A percentile compares a stretch with the other conserved stretches of the same genome.
Evolutionary conservation across 2,329 filamentous ascomycete species (phyloP).

Genomic region (Kalaharituber pfeilii): DNA sequence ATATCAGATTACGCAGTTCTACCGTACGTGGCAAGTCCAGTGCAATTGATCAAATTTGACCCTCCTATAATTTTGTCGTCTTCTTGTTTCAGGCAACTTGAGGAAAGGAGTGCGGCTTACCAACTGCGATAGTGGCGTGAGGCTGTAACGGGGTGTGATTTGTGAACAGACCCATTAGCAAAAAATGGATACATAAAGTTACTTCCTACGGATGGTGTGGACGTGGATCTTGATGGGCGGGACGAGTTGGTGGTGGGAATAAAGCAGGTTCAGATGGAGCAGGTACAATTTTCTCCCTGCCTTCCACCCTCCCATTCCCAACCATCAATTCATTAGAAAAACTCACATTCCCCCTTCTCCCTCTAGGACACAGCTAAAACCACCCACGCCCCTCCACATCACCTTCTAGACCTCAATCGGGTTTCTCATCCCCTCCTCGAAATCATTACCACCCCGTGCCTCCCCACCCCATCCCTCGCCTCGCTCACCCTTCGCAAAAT

Average conservation of each 20-base stretch:
- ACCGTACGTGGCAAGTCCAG: slow-evolving; percentile 42
- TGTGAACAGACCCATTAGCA: slow-evolving; percentile 33
- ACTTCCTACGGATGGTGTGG: slow-evolving; percentile 50
- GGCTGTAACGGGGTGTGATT: slow-evolving; percentile 82
- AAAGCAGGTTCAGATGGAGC: slow-evolving; percentile 90
- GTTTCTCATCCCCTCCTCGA: slow-evolving; percentile 83
- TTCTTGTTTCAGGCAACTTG: slow-evolving; percentile 28
- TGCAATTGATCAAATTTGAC: neutral
- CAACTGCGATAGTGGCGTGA: neutral
- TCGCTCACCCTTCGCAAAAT: slow-evolving; percentile 80
- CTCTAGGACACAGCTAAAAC: slow-evolving; percentile 74
- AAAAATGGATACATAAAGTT: neutral
- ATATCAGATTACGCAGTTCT: slow-evolving; percentile 97
- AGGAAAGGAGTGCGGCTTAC: slow-evolving; percentile 38
- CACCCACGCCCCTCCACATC: slow-evolving; percentile 51
- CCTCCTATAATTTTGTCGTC: slow-evolving; percentile 30
- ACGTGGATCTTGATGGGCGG: slow-evolving; percentile 44
- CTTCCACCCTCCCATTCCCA: neutral
- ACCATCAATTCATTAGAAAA: neutral
- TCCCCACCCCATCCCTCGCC: slow-evolving; percentile 48
- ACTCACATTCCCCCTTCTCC: slow-evolving; percentile 27
- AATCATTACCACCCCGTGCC: slow-evolving; percentile 66
- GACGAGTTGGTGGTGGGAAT: slow-evolving; percentile 47
- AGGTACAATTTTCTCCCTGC: slow-evolving; percentile 28
- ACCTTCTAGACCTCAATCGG: slow-evolving; percentile 81